These are phyloP conservation scores for Prunus salicina DNA, from an alignment of 306 rosid species.

Conservation along the genomic window DNA sequence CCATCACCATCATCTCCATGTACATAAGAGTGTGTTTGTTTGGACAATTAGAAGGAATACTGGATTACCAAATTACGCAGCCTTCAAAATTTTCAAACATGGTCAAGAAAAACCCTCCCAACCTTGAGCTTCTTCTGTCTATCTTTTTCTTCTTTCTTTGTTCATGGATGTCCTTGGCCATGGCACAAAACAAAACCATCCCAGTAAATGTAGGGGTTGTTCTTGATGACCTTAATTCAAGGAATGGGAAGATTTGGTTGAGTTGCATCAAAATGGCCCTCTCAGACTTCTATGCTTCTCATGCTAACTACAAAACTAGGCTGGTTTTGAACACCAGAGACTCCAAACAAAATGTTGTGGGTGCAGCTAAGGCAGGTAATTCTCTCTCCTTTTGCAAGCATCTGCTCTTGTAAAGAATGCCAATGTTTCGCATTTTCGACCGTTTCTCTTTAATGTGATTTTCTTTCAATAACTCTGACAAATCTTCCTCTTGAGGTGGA, in stretches of 20 bases:
- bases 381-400: background rate
- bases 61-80: too few species aligned
- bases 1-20: too few species aligned
- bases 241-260: slow-evolving; percentile 27
- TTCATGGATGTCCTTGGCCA: background rate
- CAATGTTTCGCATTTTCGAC: too few species aligned
- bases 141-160: background rate
- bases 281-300: slow-evolving; percentile 29
- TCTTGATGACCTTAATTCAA: background rate
- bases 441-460: too few species aligned
- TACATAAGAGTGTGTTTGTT: too few species aligned
- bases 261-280: slow-evolving; percentile 41
- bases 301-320: slow-evolving; percentile 22
- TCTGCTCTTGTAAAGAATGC: too few species aligned
- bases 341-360: slow-evolving; percentile 9
- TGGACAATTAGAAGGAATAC: too few species aligned
- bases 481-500: too few species aligned
- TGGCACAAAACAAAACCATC: background rate
- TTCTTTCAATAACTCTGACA: too few species aligned
- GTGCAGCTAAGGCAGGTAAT: slow-evolving; percentile 29
- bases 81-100: background rate
- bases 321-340: slow-evolving; percentile 16
- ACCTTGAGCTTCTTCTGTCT: background rate
- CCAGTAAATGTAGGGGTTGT: background rate
- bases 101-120: background rate